phyloP scores from a whole-genome alignment of 1,284 basidiomycete species.

The Cryptococcus neoformans region DNA sequence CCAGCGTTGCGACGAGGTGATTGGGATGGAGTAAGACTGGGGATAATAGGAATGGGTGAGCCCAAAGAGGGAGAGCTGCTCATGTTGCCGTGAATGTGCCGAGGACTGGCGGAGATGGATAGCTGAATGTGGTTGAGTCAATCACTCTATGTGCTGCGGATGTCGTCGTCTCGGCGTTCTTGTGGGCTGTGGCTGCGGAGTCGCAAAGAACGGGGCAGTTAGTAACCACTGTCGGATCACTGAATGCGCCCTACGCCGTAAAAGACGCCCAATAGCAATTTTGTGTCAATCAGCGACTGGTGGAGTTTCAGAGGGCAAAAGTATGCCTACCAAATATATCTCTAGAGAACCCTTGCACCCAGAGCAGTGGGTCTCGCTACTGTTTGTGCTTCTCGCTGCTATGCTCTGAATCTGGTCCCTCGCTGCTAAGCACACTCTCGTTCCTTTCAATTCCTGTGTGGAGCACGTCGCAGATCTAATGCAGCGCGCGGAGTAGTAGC shows the following conservation, averaged over 20 bases:
- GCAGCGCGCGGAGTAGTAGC: neutral
- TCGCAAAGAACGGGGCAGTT: no score
- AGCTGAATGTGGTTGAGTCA: constrained; percentile 2
- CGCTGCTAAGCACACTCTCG: neutral
- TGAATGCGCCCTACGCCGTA: no score
- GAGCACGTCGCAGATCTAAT: constrained; percentile 6
- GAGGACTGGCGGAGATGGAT: no score
- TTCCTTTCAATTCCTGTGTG: constrained; percentile 5
- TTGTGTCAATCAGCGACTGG: neutral
- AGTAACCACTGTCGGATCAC: no score
- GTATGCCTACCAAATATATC: no score
- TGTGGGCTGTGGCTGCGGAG: no score
- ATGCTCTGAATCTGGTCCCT: no score
- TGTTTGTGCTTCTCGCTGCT: no score
- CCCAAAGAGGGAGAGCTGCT: neutral
- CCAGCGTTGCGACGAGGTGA: constrained; percentile 12
- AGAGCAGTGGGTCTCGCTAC: no score
- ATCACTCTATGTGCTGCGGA: constrained; percentile 1
- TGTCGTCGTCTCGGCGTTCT: no score
- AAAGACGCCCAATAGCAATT: neutral
- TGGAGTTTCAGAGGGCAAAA: no score
- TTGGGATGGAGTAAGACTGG: constrained; percentile 8
- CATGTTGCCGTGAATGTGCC: neutral
- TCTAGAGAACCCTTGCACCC: no score
- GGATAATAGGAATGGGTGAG: constrained; percentile 8